Base-by-base conservation (phyloP, 441 rosid species). In the Euphorbia corollata region DNA sequence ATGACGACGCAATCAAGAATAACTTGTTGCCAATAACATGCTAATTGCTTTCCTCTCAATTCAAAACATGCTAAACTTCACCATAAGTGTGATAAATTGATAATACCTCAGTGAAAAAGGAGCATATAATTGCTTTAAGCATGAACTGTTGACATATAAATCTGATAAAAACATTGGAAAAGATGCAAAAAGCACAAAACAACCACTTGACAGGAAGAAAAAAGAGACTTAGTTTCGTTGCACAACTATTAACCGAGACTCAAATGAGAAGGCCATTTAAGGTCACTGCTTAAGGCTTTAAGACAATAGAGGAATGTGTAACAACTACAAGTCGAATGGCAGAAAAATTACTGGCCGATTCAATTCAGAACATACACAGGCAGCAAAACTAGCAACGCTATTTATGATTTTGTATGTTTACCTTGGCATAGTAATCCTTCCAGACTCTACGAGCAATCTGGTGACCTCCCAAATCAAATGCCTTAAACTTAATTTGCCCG, bases 391-490 rank as follows among this genome's bases (percentile, higher is more conserved):
- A 41, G 63, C 57, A 3, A 24, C 12, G 30, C 8, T 7, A 18
- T 4, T 23, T 43, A 55, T n/a, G n/a, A n/a, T n/a, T 4, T 24
- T 38, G 16, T 20, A 54, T 9, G 13, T 58, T 66, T 64, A 86
- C 92, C 96, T 89, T 89, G 13, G 96, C 91, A 64, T 89, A 89
- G 78, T 89, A 89, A 78, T 87, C 93, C 54, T 89, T 89, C 96
- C 96, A 87, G 61, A 89, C 96, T 59, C 96, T 64, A 22, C 96
- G 91, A 71, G 93, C 93, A 73, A 89, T 87, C 84, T 87, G 93
- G 77, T 89, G 96, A 59, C 96, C 96, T 6, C 96, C 96, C 83
- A 89, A 84, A 75, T 89, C 96, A 69, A 89, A 87, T 0, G 91
- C 93, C 77, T 89, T 89, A 69, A 89, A 89, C 82, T 86, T 86